phyloP scores from a whole-genome alignment of 352 stramenopile species.

The Phytophthora crassamura region DNA sequence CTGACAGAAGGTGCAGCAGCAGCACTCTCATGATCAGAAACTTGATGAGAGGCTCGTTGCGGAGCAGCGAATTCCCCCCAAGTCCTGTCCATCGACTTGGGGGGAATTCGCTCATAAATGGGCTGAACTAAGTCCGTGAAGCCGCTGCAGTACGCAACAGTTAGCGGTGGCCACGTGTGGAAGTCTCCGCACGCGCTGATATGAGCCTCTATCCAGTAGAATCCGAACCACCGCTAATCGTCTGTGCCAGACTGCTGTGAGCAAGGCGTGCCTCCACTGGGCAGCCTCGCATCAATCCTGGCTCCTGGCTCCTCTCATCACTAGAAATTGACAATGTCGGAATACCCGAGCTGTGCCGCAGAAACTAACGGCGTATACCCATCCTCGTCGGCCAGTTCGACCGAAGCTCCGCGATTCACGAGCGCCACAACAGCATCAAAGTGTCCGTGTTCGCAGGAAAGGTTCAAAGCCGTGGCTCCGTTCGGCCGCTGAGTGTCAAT shows the following conservation, averaged over 20 bases:
- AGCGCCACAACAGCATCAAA: background rate
- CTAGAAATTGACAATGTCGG: background rate
- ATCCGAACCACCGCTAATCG: slow-evolving; percentile 4
- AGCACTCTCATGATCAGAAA: background rate
- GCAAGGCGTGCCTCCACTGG: slow-evolving; percentile 7
- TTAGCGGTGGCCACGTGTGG: background rate
- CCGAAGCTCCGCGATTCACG: background rate
- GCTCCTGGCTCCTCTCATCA: background rate
- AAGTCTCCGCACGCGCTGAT: slow-evolving; percentile 4
- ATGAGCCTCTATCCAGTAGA: slow-evolving; percentile 10
- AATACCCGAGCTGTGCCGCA: background rate
- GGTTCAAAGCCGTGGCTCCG: slow-evolving; percentile 2
- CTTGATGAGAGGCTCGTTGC: no score
- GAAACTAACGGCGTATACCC: background rate
- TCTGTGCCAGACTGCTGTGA: slow-evolving; percentile 9
- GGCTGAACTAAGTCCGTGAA: slow-evolving; percentile 5
- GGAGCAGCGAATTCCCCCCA: no score
- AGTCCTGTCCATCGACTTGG: background rate
- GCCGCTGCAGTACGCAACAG: slow-evolving; percentile 11
- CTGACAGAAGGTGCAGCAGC: background rate
- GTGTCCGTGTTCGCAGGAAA: background rate
- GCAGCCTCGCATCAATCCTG: background rate
- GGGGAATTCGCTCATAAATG: background rate
- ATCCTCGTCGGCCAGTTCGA: background rate
- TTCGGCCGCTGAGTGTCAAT: background rate